Evolutionary conservation across 352 stramenopile species (phyloP), one percentile per base, ranked within the genome.

Genomic region (Phytophthora sojae): DNA sequence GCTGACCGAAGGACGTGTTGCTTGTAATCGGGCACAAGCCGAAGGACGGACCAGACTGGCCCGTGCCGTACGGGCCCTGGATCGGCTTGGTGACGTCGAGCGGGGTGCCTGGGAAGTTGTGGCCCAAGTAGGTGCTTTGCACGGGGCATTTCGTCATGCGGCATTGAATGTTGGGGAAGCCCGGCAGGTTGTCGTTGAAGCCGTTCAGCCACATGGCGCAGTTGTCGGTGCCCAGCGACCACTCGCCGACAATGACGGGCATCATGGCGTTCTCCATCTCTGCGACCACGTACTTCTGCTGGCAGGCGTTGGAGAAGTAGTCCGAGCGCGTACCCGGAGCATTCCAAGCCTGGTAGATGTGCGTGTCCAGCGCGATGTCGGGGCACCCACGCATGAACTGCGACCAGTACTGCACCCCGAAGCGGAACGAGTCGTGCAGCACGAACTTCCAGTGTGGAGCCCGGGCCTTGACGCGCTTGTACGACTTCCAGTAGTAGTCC

Each of bases 401-500:
- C 56, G 73, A 83, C 85, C 85, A 94, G 67, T 83, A 88, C 62
- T 89, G 57, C 0, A 91, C 69, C 4, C 79, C 81, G 58, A 99
- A 98, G 51, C 94, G 88, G 81, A 99, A 99, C 52, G 92, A 98
- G 82, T 99, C 96, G 81, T 99, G 95, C 63, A 99, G 93, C 57
- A 98, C 90, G 69, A 98, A 98, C 71, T 98, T 98, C 96, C 96
- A 99, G 54, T 97, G 90, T 0, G 95, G 95, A 17, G 95, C 96
- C 26, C 92, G 79, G 51, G 79, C 81, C 73, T 98, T 98, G 29
- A 98, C 86, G 62, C 96, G 94, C 65, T 98, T 93, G 81, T 99
- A 99, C 47, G 90, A 93, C 75, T 98, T 96, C 95, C 94, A 99
- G 83, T 99, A 99, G 77, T 98, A 99, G 19, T 96, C 78, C 74